phyloP scores from a whole-genome alignment of 2,329 filamentous ascomycete species.

The Calonectria naviculata region DNA sequence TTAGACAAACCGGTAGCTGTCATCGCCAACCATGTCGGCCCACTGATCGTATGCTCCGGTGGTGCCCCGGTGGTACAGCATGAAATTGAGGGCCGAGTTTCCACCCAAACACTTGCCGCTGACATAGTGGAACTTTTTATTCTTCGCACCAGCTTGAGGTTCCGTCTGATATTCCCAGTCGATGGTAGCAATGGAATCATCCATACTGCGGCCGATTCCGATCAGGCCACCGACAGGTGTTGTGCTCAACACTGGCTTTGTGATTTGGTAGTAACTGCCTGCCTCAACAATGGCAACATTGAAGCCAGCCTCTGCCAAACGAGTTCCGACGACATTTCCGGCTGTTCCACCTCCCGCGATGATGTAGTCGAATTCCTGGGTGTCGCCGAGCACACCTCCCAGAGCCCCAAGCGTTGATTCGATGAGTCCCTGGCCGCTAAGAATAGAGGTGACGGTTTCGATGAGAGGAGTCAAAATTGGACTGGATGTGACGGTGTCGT shows the following conservation, averaged over 20 bases:
- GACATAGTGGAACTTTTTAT: not conserved
- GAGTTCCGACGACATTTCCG: not conserved
- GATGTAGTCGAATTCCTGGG: not conserved
- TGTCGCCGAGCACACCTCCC: not conserved
- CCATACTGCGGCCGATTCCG: not conserved
- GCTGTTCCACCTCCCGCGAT: not conserved
- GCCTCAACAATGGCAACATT: not conserved
- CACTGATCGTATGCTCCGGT: conserved; percentile 3
- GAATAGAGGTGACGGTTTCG: not conserved
- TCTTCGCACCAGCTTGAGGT: conserved; percentile 7
- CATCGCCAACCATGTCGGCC: conserved; percentile 9
- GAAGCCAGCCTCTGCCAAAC: not conserved
- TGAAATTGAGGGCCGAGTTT: conserved; percentile 3
- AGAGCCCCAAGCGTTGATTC: not conserved
- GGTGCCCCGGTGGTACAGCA: conserved; percentile 3
- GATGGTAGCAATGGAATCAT: not conserved
- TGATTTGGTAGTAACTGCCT: not conserved
- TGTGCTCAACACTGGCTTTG: not conserved
- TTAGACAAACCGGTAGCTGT: conserved; percentile 4
- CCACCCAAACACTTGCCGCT: conserved; percentile 5
- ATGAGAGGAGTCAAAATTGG: not conserved
- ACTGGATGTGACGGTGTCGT: not conserved
- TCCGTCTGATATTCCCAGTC: conserved; percentile 1
- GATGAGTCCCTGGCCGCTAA: not conserved
- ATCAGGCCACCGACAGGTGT: not conserved